Evolutionary conservation across 441 rosid genomes (phyloP).

Genomic region (Erodium trifolium): DNA sequence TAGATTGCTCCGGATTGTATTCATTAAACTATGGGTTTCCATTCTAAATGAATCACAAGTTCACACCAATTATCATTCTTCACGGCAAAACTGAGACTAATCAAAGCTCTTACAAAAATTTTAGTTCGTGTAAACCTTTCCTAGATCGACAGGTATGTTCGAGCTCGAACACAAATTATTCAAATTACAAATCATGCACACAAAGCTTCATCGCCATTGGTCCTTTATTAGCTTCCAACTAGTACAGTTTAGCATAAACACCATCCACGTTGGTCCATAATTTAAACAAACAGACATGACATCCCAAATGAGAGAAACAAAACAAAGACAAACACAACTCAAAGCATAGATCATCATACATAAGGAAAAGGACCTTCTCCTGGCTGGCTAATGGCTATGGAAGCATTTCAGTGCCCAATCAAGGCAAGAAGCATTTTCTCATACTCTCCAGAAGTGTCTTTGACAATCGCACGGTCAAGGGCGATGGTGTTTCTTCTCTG

Average conservation of each 20-base stretch:
- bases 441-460: slow-evolving; percentile 72
- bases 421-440: slow-evolving; percentile 70
- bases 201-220: background rate
- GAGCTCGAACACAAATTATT: no score
- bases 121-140: no score
- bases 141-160: no score
- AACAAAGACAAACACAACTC: background rate
- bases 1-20: no score
- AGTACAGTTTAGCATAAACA: background rate
- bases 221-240: background rate
- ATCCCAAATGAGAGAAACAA: background rate
- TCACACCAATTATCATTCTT: no score
- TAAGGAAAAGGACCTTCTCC: background rate
- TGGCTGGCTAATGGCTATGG: background rate
- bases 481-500: slow-evolving; percentile 58
- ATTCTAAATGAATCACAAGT: no score
- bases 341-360: background rate
- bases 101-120: no score
- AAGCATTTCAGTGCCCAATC: slow-evolving; percentile 53
- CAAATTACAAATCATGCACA: no score
- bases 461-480: slow-evolving; percentile 49
- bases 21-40: no score
- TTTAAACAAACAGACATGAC: background rate
- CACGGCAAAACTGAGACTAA: no score
- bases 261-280: background rate